Evolutionary conservation across 2,329 filamentous ascomycete species (phyloP).

Genomic region (Pestalotiopsis sp.): DNA sequence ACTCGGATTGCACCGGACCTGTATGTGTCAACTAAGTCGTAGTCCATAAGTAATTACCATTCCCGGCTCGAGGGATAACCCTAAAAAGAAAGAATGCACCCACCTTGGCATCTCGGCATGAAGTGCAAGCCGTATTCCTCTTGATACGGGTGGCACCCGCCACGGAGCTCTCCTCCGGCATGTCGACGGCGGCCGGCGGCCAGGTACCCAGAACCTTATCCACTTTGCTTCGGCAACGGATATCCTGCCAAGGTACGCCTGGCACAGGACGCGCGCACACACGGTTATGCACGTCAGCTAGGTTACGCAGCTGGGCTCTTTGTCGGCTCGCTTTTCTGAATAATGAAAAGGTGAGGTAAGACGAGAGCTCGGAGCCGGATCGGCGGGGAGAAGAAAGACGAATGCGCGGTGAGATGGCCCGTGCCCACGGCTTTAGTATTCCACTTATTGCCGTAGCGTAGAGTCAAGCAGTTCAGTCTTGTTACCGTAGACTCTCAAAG

Average conservation of each 20-base stretch:
- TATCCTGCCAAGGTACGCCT: background rate
- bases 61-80: background rate
- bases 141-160: conserved; percentile 26
- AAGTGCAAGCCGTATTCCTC: conserved; percentile 34
- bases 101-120: conserved; percentile 36
- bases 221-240: background rate
- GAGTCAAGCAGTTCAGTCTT: background rate
- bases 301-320: background rate
- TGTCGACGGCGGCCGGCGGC: background rate
- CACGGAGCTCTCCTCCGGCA: conserved; percentile 3
- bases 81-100: background rate
- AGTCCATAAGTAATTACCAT: background rate
- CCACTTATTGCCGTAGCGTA: background rate
- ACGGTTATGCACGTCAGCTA: background rate
- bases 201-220: background rate
- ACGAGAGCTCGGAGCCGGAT: conserved; percentile 7
- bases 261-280: background rate
- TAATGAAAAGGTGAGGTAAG: background rate
- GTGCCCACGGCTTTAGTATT: background rate
- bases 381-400: background rate
- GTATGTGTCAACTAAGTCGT: background rate
- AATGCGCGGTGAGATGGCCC: background rate
- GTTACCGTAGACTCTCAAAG: background rate
- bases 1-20: conserved; percentile 37
- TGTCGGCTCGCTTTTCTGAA: background rate